Percentiles rank a stretch among this genome's conserved stretches.
phyloP scores from a whole-genome alignment of 2,329 filamentous ascomycete species.

The Juglanconis oblonga region DNA sequence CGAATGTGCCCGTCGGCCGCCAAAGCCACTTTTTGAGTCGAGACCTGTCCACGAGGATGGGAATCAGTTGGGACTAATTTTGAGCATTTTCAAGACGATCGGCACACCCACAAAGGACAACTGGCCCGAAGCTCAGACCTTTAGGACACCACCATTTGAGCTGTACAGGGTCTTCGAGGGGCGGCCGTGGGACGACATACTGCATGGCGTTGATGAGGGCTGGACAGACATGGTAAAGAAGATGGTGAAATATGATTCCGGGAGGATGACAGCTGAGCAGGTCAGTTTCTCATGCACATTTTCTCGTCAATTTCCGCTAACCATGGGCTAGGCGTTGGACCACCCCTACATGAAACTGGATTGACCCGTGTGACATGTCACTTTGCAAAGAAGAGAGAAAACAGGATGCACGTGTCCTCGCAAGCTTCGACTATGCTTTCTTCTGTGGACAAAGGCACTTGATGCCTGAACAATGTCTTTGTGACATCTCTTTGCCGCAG shows the following conservation, averaged over 20 bases:
- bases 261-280: slow-evolving; percentile 64
- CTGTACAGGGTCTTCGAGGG: slow-evolving; percentile 77
- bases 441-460: too few species aligned
- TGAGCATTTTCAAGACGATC: slow-evolving; percentile 87
- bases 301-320: not conserved
- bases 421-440: too few species aligned
- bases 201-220: slow-evolving; percentile 56
- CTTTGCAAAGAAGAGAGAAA: not conserved
- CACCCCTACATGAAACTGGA: not conserved
- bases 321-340: not conserved
- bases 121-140: slow-evolving; percentile 76
- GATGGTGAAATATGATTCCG: slow-evolving; percentile 71
- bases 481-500: too few species aligned
- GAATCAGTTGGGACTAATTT: slow-evolving; percentile 84
- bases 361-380: not conserved
- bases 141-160: slow-evolving; percentile 79
- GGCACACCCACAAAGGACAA: slow-evolving; percentile 77
- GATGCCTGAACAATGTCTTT: too few species aligned
- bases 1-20: slow-evolving; percentile 60
- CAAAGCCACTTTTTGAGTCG: slow-evolving; percentile 74
- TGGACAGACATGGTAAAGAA: slow-evolving; percentile 64
- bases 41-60: slow-evolving; percentile 72
- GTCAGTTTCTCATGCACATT: slow-evolving; percentile 29
- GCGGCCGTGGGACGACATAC: slow-evolving; percentile 65
- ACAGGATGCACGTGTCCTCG: too few species aligned